These are phyloP conservation scores for Silene noctiflora DNA, from an alignment of 179 eudicot genomes.

Conservation along the genomic window DNA sequence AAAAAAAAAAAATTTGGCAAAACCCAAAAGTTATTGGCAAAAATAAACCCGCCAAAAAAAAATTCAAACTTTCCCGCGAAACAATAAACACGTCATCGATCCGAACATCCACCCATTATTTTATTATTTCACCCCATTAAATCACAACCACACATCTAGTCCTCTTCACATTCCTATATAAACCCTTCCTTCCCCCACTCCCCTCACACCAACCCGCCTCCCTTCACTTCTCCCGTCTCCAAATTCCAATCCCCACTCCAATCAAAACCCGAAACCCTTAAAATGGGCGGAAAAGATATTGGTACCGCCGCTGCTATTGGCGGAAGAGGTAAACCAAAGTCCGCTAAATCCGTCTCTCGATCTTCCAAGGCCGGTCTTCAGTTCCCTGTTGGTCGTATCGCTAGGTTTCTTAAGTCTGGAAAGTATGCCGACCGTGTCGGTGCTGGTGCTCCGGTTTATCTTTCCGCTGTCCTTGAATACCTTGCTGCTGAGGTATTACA, in stretches of 20 bases:
- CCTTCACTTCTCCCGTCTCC: neutral
- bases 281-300: conserved; percentile 37
- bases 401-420: conserved; percentile 41
- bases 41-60: neutral
- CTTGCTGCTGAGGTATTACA: conserved; percentile 44
- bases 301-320: conserved; percentile 31
- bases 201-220: neutral
- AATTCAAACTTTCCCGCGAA: conserved; percentile 22
- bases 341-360: conserved; percentile 36
- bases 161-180: conserved; percentile 18
- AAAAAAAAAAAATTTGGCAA: no score
- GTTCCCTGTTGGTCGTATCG: conserved; percentile 45
- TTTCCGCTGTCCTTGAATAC: conserved; percentile 44
- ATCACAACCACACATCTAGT: conserved; percentile 30
- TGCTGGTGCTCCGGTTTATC: conserved; percentile 46
- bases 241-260: neutral
- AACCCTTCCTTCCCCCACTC: neutral
- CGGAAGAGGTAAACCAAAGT: conserved; percentile 39
- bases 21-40: no score
- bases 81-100: conserved; percentile 32
- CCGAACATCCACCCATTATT: neutral
- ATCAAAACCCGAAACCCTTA: neutral
- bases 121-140: neutral
- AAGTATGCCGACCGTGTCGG: conserved; percentile 46
- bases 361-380: conserved; percentile 43